Percentiles rank a stretch among this genome's conserved stretches.
Evolutionary conservation across 352 stramenopile genomes (phyloP).

Genomic region (Phytopythium cucurbitacearum): DNA sequence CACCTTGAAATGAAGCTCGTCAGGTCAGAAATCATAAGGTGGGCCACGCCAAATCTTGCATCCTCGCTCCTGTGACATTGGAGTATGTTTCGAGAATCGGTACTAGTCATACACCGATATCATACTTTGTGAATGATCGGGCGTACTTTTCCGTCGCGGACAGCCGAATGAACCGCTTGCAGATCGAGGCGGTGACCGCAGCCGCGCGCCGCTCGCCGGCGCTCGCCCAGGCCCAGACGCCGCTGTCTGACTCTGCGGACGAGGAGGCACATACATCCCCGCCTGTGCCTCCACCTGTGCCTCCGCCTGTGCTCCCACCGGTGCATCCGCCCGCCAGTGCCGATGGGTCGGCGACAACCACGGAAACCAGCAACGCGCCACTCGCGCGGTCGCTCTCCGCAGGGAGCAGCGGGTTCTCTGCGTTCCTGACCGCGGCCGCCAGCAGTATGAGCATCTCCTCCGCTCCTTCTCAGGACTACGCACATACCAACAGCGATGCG

Average conservation of each 20-base stretch:
- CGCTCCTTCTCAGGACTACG: not conserved
- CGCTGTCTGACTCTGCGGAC: not conserved
- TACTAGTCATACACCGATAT: no score
- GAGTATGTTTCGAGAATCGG: no score
- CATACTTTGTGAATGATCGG: no score
- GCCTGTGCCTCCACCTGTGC: no score
- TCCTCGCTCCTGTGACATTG: no score
- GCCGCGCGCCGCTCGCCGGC: not conserved
- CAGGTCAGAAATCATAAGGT: no score
- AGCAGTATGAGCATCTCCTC: not conserved
- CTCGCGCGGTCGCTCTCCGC: not conserved
- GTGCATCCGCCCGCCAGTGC: no score
- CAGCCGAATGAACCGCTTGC: not conserved
- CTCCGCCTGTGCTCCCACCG: no score
- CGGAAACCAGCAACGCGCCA: not conserved
- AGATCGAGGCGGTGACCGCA: not conserved
- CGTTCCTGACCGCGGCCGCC: constrained; percentile 4
- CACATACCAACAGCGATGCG: not conserved
- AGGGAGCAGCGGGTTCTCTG: constrained; percentile 3
- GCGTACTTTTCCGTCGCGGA: no score
- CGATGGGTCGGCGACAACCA: not conserved
- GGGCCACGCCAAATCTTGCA: no score
- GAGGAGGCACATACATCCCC: no score
- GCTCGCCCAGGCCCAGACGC: not conserved
- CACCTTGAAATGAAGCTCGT: no score